Conservation (phyloP, 139 green algal genomes). For the Chlorella sp. region DNA sequence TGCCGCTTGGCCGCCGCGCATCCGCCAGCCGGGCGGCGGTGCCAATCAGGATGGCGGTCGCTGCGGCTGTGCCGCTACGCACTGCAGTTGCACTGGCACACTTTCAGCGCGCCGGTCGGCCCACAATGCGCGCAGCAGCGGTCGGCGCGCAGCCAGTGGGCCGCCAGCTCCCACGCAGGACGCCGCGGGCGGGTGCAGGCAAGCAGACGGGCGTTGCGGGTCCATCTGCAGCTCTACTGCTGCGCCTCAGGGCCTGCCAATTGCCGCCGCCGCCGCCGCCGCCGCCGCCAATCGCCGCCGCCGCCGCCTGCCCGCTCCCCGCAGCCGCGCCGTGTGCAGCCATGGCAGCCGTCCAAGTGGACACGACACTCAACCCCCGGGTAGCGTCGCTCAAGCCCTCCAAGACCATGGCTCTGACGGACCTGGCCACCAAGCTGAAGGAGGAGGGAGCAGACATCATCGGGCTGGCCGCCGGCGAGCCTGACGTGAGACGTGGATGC, state of each 20-base stretch:
- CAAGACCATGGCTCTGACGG: constrained; percentile 95
- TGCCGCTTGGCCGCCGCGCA: too few species aligned
- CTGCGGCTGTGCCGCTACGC: too few species aligned
- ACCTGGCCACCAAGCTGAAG: constrained; percentile 79
- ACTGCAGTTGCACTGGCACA: too few species aligned
- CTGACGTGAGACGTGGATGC: constrained; percentile 58
- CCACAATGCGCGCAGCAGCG: neutral
- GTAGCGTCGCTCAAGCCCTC: constrained; percentile 82
- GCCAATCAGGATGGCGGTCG: too few species aligned
- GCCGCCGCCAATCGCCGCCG: neutral
- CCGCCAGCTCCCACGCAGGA: neutral
- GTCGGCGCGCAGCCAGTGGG: neutral
- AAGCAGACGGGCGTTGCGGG: neutral
- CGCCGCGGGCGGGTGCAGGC: neutral
- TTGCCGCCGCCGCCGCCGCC: neutral
- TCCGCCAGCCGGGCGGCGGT: too few species aligned
- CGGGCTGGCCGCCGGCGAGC: constrained; percentile 91
- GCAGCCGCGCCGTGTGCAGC: neutral
- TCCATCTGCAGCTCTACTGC: neutral
- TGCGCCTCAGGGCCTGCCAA: too few species aligned
- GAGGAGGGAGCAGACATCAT: constrained; percentile 91
- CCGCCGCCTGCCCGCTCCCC: neutral
- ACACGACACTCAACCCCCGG: constrained; percentile 70
- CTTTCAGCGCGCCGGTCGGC: too few species aligned
- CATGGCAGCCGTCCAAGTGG: constrained; percentile 11